phyloP scores from a whole-genome alignment of 2,329 filamentous ascomycete species.

The Exophiala aquamarina region DNA sequence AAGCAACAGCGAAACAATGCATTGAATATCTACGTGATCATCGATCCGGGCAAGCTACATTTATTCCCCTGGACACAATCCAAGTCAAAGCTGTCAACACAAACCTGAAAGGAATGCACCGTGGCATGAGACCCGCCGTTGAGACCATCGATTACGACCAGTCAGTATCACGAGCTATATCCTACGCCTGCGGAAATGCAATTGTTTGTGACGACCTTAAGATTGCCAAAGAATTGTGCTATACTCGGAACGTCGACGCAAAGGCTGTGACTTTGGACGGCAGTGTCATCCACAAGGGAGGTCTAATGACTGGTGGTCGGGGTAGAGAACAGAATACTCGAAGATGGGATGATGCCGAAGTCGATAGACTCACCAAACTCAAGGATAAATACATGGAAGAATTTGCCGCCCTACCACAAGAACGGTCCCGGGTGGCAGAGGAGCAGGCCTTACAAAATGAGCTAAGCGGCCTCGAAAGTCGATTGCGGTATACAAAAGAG shows the following conservation, averaged over 20 bases:
- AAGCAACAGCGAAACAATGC: conserved; percentile 91
- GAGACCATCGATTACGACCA: conserved; percentile 95
- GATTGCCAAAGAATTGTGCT: conserved; percentile 86
- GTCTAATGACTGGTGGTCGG: conserved; percentile 93
- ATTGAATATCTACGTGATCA: conserved; percentile 93
- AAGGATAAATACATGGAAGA: conserved; percentile 75
- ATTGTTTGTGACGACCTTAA: conserved; percentile 88
- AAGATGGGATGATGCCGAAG: conserved; percentile 84
- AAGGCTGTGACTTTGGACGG: conserved; percentile 95
- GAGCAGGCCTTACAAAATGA: conserved; percentile 82
- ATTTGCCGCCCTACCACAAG: conserved; percentile 75
- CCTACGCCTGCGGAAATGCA: conserved; percentile 90
- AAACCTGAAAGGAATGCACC: conserved; percentile 83
- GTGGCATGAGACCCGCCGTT: conserved; percentile 82
- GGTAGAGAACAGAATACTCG: conserved; percentile 74
- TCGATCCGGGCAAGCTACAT: conserved; percentile 81
- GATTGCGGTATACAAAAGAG: conserved; percentile 67
- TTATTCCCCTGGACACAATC: conserved; percentile 95
- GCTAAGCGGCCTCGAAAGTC: conserved; percentile 75
- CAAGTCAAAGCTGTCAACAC: conserved; percentile 90
- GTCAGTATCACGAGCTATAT: conserved; percentile 85
- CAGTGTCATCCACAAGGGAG: conserved; percentile 95
- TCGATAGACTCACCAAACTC: conserved; percentile 77
- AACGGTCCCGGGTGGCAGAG: conserved; percentile 70
- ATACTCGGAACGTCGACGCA: conserved; percentile 78